These are phyloP conservation scores for Amoeboaphelidium protococcarum DNA, from an alignment of 371 early-diverging fungal genomes.

Conservation along the genomic window DNA sequence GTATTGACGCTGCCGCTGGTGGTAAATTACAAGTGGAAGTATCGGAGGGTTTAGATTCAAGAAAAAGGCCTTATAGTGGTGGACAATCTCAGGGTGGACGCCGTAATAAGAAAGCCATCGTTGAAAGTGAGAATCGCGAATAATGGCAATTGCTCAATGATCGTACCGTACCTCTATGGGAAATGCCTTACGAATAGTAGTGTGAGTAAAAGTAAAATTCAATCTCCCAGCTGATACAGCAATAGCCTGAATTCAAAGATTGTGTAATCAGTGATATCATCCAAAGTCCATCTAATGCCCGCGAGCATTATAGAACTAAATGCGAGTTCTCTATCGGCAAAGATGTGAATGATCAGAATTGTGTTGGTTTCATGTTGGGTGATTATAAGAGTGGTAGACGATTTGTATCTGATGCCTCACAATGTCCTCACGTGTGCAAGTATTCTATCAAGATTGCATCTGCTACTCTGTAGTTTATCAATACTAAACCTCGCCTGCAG, in stretches of 20 bases:
- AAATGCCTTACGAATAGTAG: slow-evolving; percentile 15
- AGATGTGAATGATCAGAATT: slow-evolving; percentile 20
- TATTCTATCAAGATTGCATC: slow-evolving; percentile 22
- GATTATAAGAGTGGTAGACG: slow-evolving; percentile 28
- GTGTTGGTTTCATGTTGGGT: slow-evolving; percentile 46
- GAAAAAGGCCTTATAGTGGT: no score
- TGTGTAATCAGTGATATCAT: not conserved
- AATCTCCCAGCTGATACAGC: slow-evolving; percentile 6
- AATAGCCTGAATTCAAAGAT: slow-evolving; percentile 3
- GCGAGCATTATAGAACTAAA: slow-evolving; percentile 40
- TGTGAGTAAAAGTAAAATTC: slow-evolving; percentile 8
- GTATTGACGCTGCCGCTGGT: no score
- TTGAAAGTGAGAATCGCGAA: not conserved
- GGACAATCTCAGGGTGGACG: no score
- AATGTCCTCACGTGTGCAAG: slow-evolving; percentile 23
- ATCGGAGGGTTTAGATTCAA: no score
- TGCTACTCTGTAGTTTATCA: slow-evolving; percentile 11
- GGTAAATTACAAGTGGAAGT: no score
- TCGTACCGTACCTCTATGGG: not conserved
- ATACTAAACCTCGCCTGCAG: slow-evolving; percentile 11
- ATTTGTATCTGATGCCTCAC: slow-evolving; percentile 18
- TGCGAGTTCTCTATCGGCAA: slow-evolving; percentile 52
- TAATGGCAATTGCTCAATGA: not conserved
- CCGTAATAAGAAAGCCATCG: no score
- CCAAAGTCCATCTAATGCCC: not conserved